A percentile compares a stretch with the other conserved stretches of the same genome.
Evolutionary conservation across 1,139 yeast genomes (phyloP).

Genomic region (Taphrina pruni): DNA sequence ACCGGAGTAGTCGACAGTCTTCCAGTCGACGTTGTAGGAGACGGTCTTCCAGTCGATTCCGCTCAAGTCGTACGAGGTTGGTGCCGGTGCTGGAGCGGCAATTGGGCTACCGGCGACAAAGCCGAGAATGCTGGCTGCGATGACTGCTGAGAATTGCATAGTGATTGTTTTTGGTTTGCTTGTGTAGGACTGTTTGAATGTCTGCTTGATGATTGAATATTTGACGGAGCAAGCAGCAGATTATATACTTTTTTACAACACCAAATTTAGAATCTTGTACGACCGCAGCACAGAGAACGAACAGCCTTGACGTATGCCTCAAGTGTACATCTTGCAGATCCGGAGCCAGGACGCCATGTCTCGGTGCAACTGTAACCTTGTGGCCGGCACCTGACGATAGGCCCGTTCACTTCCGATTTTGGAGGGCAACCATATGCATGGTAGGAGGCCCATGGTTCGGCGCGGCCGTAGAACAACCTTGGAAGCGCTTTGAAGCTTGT

Average conservation of each 20-base stretch:
- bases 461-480: too few relatives aligned
- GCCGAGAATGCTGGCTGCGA: constrained; percentile 39
- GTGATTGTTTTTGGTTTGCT: constrained; percentile 14
- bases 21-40: constrained; percentile 29
- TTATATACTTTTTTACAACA: constrained; percentile 3
- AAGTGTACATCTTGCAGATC: not conserved
- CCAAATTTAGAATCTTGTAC: constrained; percentile 13
- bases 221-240: not conserved
- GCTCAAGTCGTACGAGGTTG: constrained; percentile 25
- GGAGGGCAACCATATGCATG: too few relatives aligned
- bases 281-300: not conserved
- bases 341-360: not conserved
- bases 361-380: not conserved
- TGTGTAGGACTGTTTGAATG: not conserved
- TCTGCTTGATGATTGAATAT: not conserved
- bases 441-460: too few relatives aligned
- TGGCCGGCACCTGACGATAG: too few relatives aligned
- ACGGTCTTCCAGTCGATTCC: constrained; percentile 31
- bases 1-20: constrained; percentile 28
- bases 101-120: constrained; percentile 29
- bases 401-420: too few relatives aligned
- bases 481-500: not conserved
- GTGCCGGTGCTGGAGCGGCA: constrained; percentile 22
- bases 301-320: not conserved
- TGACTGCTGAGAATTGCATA: constrained; percentile 35